Evolutionary conservation across 2,329 filamentous ascomycete species (phyloP).

Genomic region (Tolypocladium ovalisporum): DNA sequence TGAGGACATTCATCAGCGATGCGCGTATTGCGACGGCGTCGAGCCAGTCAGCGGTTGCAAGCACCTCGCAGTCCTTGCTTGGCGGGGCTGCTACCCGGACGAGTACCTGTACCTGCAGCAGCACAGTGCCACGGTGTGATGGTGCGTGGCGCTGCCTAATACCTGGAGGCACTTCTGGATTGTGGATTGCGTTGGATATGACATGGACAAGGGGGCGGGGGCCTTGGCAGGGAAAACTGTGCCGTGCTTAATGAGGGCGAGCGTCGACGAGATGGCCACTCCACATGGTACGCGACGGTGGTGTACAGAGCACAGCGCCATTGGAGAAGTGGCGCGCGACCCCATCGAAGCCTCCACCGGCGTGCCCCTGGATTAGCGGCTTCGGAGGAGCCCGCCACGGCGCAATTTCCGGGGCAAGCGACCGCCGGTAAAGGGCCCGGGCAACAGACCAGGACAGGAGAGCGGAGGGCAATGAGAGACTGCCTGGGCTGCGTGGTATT

Average conservation of each 20-base stretch:
- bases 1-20: not conserved
- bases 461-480: no score
- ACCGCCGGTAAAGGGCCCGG: not conserved
- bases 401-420: conserved; percentile 11
- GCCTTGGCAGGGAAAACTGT: not conserved
- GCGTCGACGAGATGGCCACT: not conserved
- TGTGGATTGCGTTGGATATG: not conserved
- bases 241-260: not conserved
- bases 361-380: conserved; percentile 8
- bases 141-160: not conserved
- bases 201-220: not conserved
- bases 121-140: not conserved
- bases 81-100: not conserved
- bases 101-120: not conserved
- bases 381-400: conserved; percentile 2
- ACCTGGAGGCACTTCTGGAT: not conserved
- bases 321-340: not conserved
- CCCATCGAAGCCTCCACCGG: conserved; percentile 4
- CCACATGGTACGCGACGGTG: not conserved
- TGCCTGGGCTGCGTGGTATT: conserved; percentile 21
- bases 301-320: not conserved
- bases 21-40: not conserved
- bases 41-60: not conserved
- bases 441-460: not conserved
- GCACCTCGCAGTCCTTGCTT: not conserved